These are phyloP conservation scores for Lupinus albus DNA, from an alignment of 306 rosid species.

Conservation along the genomic window DNA sequence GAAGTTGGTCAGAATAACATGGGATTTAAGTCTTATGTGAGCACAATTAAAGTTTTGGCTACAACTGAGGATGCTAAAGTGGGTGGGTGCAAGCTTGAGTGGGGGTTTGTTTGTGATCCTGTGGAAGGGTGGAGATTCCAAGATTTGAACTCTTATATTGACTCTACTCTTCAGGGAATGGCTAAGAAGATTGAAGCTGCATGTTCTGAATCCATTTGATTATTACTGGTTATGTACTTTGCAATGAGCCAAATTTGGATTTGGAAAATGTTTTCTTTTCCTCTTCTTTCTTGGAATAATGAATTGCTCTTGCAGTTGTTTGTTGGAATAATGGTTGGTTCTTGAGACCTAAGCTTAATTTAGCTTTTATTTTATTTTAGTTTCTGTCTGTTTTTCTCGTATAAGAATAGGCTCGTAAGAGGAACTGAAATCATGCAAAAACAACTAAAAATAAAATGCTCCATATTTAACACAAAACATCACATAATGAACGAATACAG, in stretches of 20 bases:
- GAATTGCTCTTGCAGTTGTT: too few relatives aligned
- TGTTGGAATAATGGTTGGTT: too few relatives aligned
- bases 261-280: too few relatives aligned
- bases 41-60: constrained; percentile 41
- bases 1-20: constrained; percentile 50
- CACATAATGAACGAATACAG: constrained; percentile 3
- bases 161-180: constrained; percentile 39
- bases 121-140: constrained; percentile 49
- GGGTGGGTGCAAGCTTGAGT: constrained; percentile 54
- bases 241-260: too few relatives aligned
- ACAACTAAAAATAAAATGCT: too few relatives aligned
- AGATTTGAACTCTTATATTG: constrained; percentile 38
- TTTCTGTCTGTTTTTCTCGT: too few relatives aligned
- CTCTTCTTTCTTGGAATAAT: too few relatives aligned
- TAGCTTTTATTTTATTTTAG: too few relatives aligned
- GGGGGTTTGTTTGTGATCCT: constrained; percentile 66
- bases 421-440: too few relatives aligned
- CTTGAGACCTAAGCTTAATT: too few relatives aligned
- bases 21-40: constrained; percentile 56
- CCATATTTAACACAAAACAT: constrained; percentile 1
- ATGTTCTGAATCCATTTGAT: neutral
- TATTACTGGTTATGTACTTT: too few relatives aligned
- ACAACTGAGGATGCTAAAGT: neutral
- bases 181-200: constrained; percentile 47
- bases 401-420: too few relatives aligned